Conservation (phyloP, 805 yeast species). For the Candida vaughaniae region DNA sequence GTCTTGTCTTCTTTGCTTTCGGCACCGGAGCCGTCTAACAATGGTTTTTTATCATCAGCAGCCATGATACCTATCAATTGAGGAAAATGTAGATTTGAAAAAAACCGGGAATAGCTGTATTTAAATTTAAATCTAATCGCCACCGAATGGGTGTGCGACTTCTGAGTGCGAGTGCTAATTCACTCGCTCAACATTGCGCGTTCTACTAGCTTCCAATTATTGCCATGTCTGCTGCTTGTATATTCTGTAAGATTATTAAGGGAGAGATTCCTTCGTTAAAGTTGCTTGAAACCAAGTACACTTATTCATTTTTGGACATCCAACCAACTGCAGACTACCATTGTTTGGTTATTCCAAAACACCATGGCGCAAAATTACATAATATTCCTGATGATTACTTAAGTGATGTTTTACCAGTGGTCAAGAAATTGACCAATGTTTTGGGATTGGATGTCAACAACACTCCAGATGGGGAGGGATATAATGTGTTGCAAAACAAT, state of each 20-base stretch:
- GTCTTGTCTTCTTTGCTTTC: constrained; percentile 62
- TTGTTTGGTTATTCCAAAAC: constrained; percentile 85
- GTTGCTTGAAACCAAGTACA: constrained; percentile 76
- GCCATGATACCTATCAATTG: constrained; percentile 4
- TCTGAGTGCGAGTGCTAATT: not conserved
- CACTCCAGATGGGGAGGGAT: constrained; percentile 65
- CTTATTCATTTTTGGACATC: constrained; percentile 87
- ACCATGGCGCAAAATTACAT: constrained; percentile 91
- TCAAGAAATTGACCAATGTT: constrained; percentile 79
- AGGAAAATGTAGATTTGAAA: no score
- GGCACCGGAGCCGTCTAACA: constrained; percentile 64
- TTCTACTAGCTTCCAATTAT: constrained; percentile 3
- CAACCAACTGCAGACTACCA: constrained; percentile 92
- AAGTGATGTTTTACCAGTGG: constrained; percentile 81
- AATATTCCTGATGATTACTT: constrained; percentile 89
- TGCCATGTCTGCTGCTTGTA: constrained; percentile 58
- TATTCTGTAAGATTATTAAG: constrained; percentile 91
- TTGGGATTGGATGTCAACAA: constrained; percentile 62
- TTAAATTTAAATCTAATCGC: constrained; percentile 4
- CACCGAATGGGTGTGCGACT: constrained; percentile 6
- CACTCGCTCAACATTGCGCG: not conserved
- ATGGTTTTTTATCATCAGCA: constrained; percentile 26
- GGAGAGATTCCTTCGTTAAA: constrained; percentile 96
- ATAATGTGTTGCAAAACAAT: constrained; percentile 88
- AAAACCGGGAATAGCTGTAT: not conserved